phyloP scores from a whole-genome alignment of 192 early-diverging fungal species.

The Pilaira anomala region DNA sequence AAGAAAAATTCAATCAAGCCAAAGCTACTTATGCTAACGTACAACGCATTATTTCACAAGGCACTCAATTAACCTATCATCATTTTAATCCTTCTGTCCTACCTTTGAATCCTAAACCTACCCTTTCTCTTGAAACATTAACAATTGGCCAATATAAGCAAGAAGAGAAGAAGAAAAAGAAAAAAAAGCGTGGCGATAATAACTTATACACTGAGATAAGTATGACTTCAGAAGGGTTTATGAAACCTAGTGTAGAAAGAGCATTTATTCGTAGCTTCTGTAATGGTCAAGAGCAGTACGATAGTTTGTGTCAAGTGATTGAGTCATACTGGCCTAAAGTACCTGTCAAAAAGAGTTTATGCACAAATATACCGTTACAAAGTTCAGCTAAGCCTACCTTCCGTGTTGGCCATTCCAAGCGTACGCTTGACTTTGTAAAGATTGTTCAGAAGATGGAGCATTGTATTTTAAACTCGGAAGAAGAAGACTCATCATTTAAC shows the following conservation, averaged over 20 bases:
- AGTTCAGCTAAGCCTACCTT: not conserved
- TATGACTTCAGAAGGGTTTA: conserved; percentile 22
- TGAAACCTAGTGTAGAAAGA: conserved; percentile 7
- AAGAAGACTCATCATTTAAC: not conserved
- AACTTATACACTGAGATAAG: conserved; percentile 18
- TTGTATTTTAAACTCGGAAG: conserved; percentile 7
- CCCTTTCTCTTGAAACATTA: conserved; percentile 43
- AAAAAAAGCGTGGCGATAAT: too few relatives aligned
- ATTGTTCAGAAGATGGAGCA: conserved; percentile 14
- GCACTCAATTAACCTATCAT: conserved; percentile 48
- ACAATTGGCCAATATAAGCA: conserved; percentile 44
- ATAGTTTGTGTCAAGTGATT: not conserved
- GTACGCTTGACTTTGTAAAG: not conserved
- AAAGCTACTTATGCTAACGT: conserved; percentile 60
- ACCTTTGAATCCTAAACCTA: conserved; percentile 45
- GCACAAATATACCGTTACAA: not conserved
- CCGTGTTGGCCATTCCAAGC: not conserved
- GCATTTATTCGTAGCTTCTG: conserved; percentile 6
- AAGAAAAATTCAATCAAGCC: conserved; percentile 50
- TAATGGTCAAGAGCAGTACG: not conserved
- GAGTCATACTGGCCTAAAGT: conserved; percentile 12
- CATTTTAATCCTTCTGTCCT: conserved; percentile 42
- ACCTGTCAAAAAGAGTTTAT: not conserved
- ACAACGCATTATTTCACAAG: conserved; percentile 59
- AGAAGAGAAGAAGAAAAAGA: conserved; percentile 21